phyloP scores from a whole-genome alignment of 1,139 yeast genomes.

The Hanseniaspora uvarum region DNA sequence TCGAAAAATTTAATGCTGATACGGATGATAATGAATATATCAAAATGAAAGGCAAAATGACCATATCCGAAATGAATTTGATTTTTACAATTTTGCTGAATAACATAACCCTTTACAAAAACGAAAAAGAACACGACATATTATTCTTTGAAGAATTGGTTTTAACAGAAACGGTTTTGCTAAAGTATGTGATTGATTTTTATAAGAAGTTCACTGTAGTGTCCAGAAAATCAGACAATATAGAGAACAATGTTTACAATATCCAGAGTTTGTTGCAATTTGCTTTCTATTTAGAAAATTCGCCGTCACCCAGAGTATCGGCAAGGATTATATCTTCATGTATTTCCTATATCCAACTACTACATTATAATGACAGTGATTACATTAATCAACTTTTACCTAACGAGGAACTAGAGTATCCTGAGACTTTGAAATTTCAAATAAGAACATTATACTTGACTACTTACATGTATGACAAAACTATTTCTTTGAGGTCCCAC shows the following conservation, averaged over 20 bases:
- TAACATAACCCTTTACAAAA: constrained; percentile 2
- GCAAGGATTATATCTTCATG: constrained; percentile 7
- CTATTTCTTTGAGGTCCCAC: constrained; percentile 1
- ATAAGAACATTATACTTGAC: constrained; percentile 4
- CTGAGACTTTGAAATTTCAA: constrained; percentile 7
- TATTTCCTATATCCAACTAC: constrained; percentile 4
- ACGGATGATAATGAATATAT: neutral
- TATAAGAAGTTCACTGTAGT: constrained; percentile 6
- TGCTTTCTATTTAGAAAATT: constrained; percentile 11
- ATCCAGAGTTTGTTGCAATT: constrained; percentile 3
- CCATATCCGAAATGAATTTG: neutral
- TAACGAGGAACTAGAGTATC: neutral
- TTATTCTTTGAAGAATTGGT: neutral
- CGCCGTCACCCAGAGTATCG: constrained; percentile 10
- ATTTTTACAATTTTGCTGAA: constrained; percentile 1
- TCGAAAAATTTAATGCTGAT: neutral
- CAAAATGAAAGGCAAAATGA: neutral
- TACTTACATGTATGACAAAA: constrained; percentile 6
- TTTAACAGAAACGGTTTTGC: constrained; percentile 4
- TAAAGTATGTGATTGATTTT: neutral
- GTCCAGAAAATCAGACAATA: neutral
- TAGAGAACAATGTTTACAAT: neutral
- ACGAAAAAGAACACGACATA: neutral
- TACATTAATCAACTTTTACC: constrained; percentile 1
- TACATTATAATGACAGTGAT: constrained; percentile 7